These are phyloP conservation scores for Curvularia hawaiiensis DNA, from an alignment of 2,329 filamentous ascomycete genomes.

Conservation along the genomic window DNA sequence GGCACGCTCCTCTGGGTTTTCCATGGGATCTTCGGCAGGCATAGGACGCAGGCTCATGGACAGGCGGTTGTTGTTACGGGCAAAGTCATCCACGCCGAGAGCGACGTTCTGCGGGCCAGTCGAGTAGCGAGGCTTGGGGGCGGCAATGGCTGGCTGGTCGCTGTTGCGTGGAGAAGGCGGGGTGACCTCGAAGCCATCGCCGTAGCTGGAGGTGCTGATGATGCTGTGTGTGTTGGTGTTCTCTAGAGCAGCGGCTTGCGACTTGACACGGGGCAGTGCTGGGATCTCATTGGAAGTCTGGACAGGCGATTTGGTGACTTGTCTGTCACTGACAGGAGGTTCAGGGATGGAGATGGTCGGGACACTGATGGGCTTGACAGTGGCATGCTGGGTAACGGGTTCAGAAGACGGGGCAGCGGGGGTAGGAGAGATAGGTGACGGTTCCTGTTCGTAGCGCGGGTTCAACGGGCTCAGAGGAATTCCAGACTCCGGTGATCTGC, in stretches of 20 bases:
- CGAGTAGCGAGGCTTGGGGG: slow-evolving; percentile 39
- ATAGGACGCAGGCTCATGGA: slow-evolving; percentile 77
- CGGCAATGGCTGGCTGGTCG: slow-evolving; percentile 29
- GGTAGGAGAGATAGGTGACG: slow-evolving; percentile 9
- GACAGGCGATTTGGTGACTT: slow-evolving; percentile 33
- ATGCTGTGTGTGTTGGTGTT: slow-evolving; percentile 46
- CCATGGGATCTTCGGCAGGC: slow-evolving; percentile 82
- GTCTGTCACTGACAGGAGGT: slow-evolving; percentile 25
- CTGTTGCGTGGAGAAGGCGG: slow-evolving; percentile 47
- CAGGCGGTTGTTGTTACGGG: slow-evolving; percentile 54
- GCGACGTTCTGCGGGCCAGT: slow-evolving; percentile 22
- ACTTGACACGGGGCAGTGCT: slow-evolving; percentile 41
- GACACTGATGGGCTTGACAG: slow-evolving; percentile 44
- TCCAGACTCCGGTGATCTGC: slow-evolving; percentile 37
- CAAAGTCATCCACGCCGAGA: slow-evolving; percentile 40
- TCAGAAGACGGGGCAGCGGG: slow-evolving; percentile 20
- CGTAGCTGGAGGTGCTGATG: slow-evolving; percentile 60
- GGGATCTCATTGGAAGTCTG: slow-evolving; percentile 26
- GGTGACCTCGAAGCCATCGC: slow-evolving; percentile 59
- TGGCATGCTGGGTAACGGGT: slow-evolving; percentile 39
- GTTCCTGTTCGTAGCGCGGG: slow-evolving; percentile 28
- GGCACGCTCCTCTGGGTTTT: slow-evolving; percentile 91
- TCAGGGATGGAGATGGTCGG: slow-evolving; percentile 32
- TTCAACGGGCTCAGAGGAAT: slow-evolving; percentile 38
- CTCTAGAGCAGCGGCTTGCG: slow-evolving; percentile 43